phyloP scores from a whole-genome alignment of 345 rosid genomes.

The Murraya paniculata region DNA sequence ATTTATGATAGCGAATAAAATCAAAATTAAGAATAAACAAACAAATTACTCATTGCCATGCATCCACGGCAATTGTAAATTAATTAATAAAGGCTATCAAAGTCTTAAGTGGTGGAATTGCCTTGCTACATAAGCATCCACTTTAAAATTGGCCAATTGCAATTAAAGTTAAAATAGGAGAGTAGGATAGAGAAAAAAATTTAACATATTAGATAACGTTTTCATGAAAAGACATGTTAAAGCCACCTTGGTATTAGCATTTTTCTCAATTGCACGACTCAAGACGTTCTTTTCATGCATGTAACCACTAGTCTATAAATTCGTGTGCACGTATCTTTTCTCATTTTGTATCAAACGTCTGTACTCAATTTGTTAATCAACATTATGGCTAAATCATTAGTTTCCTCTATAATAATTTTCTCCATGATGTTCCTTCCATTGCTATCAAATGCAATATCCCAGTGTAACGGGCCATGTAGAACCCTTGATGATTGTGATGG shows the following conservation, averaged over 20 bases:
- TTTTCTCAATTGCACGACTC: background rate
- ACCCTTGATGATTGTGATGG: slow-evolving; percentile 32
- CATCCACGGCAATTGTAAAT: too few relatives aligned
- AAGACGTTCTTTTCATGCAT: background rate
- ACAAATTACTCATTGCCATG: too few relatives aligned
- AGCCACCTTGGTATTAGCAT: background rate
- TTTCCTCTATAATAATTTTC: background rate
- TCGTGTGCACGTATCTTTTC: background rate
- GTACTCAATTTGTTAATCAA: background rate
- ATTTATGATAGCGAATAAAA: too few relatives aligned
- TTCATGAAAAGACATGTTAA: background rate
- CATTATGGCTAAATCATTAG: background rate
- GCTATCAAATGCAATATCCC: slow-evolving; percentile 28
- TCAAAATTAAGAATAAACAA: too few relatives aligned
- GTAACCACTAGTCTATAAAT: background rate
- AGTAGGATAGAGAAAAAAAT: background rate
- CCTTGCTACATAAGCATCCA: background rate
- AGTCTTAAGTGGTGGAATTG: background rate
- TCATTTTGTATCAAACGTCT: background rate
- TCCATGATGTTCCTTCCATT: background rate
- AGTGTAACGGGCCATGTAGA: slow-evolving; percentile 37
- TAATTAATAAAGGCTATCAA: too few relatives aligned
- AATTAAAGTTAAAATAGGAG: background rate
- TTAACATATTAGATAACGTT: too few relatives aligned
- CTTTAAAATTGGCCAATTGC: background rate